Evolutionary conservation across 768 basidiomycete genomes (phyloP), one percentile per base, ranked within the genome.

Genomic region (Auriscalpium orientale): DNA sequence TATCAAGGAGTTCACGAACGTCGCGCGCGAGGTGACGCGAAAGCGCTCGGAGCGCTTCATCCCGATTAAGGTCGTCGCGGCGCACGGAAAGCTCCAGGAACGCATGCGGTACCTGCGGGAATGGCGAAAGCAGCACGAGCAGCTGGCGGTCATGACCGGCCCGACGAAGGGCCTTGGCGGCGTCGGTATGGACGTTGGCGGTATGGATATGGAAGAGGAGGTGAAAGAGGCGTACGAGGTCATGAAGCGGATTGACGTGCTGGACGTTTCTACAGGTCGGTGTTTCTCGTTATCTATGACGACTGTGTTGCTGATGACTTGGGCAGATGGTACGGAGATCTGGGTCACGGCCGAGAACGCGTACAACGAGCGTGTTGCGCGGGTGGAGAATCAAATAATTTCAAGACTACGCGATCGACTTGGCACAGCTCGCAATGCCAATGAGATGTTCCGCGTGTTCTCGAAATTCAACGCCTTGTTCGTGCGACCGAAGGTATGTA

Each of bases 361-460:
- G 5, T 99, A 99, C 69, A 98, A 98, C 64, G 95, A 98, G 71
- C 87, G 95, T 20, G 95, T 98, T 22, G 89, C 97, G 2, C 79
- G 95, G 12, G 95, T 99, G 18, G 97, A 99, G 74, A 98, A 98
- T 72, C 95, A 98, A 70, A 98, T 98, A 67, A 98, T 98, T 68
- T 89, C 95, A 15, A 79, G 91, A 36, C 70, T 99, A 48, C 80
- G 95, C 22, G 95, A 98, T 70, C 79, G 91, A 56, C 78, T 98
- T 11, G 97, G 93, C 13, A 95, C 93, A 15, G 97, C 97, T 21
- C 76, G 94, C 35, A 99, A 98, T 68, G 95, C 97, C 15, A 95
- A 97, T 68, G 97, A 98, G 73, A 99, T 98, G 97, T 98, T 99
- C 74, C 81, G 95, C 51, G 95, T 98, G 46, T 98, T 99, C 71